Evolutionary conservation across 1,284 basidiomycete genomes (phyloP), one percentile per base, ranked within the genome.

Genomic region (Ustilago tritici): DNA sequence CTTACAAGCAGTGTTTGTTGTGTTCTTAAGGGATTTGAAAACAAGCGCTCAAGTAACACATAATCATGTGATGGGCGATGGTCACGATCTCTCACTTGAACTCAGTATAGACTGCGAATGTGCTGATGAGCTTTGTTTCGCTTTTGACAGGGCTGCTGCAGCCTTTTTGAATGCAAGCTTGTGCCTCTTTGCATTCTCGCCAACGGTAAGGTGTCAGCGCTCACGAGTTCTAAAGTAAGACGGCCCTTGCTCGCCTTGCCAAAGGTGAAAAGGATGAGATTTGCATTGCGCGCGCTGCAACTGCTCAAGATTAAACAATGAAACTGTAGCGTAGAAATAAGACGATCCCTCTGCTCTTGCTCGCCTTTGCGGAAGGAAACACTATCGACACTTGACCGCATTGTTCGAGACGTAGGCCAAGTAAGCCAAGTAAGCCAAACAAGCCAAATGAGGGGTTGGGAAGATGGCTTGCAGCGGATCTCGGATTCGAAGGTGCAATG

Each of bases 31-130:
- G 23, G 23, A 40, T 40, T 15, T n/a, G 19, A 17, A 49, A 17
- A 12, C 28, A 28, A 52, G 28, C 28, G 3, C 23, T 5, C n/a
- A 34, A 52, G 10, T 23, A 7, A n/a, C 54, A 49, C 62, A 59
- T 40, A 40, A 47, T 54, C 56, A 65, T 65, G 63, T 65, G 56
- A 23, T 43, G 19, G 52, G 50, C 63, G 63, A 65, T 65, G 49
- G 56, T 28, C n/a, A 57, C 59, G 63, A 41, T 40, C 50, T 23
- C 14, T 31, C 9, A 28, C 49, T 31, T 50, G 31, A 32, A 50
- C 14, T 50, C 31, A 31, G 28, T 28, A 19, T 19, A 50, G 9
- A 50, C 49, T 50, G 49, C 8, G 15, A 14, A 31, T 8, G 23
- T 8, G 49, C 49, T 50, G 28, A 8, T 50, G 14, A 50, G 49